Evolutionary conservation across 306 rosid species (phyloP).

Genomic region (Pterocarpus santalinus): DNA sequence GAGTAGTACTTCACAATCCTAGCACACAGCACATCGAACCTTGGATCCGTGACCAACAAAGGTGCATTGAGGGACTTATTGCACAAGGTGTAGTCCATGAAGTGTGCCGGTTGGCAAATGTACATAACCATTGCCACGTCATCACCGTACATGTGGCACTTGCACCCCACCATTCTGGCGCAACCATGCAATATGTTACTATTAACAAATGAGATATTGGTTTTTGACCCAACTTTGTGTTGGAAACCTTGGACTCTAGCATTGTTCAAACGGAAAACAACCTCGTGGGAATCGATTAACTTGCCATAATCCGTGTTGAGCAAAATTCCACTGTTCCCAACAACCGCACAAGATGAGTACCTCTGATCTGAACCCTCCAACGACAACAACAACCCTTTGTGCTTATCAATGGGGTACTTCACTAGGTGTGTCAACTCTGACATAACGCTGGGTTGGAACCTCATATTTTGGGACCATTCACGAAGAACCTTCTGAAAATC

Average conservation of each 20-base stretch:
- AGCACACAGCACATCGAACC: conserved; percentile 76
- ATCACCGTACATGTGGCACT: conserved; percentile 83
- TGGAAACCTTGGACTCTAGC: conserved; percentile 66
- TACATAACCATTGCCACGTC: conserved; percentile 81
- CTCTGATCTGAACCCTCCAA: not conserved
- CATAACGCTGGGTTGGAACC: conserved; percentile 63
- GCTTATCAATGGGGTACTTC: conserved; percentile 62
- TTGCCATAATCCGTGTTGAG: conserved; percentile 68
- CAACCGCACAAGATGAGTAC: conserved; percentile 84
- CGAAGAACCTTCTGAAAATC: conserved; percentile 54
- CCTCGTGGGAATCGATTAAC: conserved; percentile 75
- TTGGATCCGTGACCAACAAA: conserved; percentile 79
- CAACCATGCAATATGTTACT: conserved; percentile 92
- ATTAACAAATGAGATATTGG: conserved; percentile 84
- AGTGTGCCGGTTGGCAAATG: conserved; percentile 89
- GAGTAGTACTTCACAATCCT: conserved; percentile 95
- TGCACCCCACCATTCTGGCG: conserved; percentile 82
- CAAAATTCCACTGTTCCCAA: conserved; percentile 95
- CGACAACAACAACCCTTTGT: conserved; percentile 26
- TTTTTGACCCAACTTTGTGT: conserved; percentile 80
- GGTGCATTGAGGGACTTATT: conserved; percentile 78
- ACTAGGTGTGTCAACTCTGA: conserved; percentile 63
- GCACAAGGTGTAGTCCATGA: conserved; percentile 85
- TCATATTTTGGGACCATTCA: conserved; percentile 60
- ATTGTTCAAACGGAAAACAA: conserved; percentile 84